Conservation (phyloP, 192 early-diverging fungal genomes). For the Umbelopsis sp. region DNA sequence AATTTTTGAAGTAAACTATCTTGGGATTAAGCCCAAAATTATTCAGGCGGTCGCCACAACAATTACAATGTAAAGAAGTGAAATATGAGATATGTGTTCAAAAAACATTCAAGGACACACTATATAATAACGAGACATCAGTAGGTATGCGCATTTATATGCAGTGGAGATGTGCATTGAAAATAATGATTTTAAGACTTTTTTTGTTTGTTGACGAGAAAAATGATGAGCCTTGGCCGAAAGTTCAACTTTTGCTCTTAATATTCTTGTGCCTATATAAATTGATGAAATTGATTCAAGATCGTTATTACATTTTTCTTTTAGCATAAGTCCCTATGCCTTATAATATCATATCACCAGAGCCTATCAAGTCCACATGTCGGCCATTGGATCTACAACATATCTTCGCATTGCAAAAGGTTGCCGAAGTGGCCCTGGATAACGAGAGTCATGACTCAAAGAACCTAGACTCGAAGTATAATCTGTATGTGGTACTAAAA, state of each 20-base stretch:
- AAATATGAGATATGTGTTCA: no score
- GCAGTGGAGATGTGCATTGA: background rate
- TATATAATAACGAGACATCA: background rate
- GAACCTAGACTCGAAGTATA: no score
- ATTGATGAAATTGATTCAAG: background rate
- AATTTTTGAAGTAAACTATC: no score
- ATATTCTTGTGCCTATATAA: background rate
- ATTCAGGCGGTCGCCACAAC: no score
- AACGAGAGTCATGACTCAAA: no score
- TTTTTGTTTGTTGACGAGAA: constrained; percentile 1
- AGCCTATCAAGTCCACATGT: background rate
- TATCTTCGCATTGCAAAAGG: no score
- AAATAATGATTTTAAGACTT: constrained; percentile 11
- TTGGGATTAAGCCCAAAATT: no score
- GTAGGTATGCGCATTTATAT: background rate
- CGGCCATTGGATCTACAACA: no score
- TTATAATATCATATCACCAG: background rate
- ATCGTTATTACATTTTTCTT: no score
- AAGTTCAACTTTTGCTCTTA: background rate
- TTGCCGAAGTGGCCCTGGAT: no score
- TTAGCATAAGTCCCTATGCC: background rate
- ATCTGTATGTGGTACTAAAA: no score
- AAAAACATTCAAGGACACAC: background rate
- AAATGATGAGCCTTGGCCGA: background rate
- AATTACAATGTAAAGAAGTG: no score